A percentile compares a stretch with the other conserved stretches of the same genome.
Conservation (phyloP, 495 filamentous ascomycete genomes). For the Aspergillus coremiiformis region DNA sequence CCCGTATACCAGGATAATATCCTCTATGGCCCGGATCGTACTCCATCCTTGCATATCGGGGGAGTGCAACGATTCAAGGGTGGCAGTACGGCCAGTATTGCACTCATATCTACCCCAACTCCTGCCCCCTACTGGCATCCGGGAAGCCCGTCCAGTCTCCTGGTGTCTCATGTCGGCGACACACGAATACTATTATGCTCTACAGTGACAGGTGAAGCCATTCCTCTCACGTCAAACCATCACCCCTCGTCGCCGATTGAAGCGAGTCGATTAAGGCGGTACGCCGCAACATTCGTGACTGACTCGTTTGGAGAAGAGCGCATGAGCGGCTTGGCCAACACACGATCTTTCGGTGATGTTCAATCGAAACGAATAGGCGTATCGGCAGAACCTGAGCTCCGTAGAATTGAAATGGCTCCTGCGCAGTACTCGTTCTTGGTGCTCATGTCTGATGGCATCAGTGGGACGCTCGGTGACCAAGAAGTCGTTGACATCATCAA, state of each 20-base stretch:
- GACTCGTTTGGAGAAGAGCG: conserved; percentile 98
- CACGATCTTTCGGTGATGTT: conserved; percentile 87
- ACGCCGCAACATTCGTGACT: conserved; percentile 77
- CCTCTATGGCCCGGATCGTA: conserved; percentile 55
- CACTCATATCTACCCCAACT: conserved; percentile 83
- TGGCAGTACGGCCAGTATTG: conserved; percentile 83
- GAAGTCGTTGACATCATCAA: conserved; percentile 95
- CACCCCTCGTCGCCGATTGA: conserved; percentile 83
- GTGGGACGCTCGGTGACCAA: conserved; percentile 74
- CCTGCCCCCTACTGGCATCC: conserved; percentile 95
- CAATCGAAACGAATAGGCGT: conserved; percentile 87
- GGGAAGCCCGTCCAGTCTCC: conserved; percentile 66
- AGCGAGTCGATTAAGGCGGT: conserved; percentile 73
- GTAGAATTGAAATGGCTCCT: conserved; percentile 61
- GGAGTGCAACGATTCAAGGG: conserved; percentile 75
- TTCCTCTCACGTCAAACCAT: conserved; percentile 79
- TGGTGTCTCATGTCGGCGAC: conserved; percentile 90
- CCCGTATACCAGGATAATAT: conserved; percentile 77
- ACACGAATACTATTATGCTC: conserved; percentile 83
- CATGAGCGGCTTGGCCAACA: conserved; percentile 88
- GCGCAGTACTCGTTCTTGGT: conserved; percentile 85
- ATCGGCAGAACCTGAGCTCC: conserved; percentile 83
- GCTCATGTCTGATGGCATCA: conserved; percentile 81
- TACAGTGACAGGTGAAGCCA: conserved; percentile 65
- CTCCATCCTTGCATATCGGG: conserved; percentile 54